Base-by-base conservation (phyloP, 1,284 basidiomycete genomes). In the Puccinia triticina region DNA sequence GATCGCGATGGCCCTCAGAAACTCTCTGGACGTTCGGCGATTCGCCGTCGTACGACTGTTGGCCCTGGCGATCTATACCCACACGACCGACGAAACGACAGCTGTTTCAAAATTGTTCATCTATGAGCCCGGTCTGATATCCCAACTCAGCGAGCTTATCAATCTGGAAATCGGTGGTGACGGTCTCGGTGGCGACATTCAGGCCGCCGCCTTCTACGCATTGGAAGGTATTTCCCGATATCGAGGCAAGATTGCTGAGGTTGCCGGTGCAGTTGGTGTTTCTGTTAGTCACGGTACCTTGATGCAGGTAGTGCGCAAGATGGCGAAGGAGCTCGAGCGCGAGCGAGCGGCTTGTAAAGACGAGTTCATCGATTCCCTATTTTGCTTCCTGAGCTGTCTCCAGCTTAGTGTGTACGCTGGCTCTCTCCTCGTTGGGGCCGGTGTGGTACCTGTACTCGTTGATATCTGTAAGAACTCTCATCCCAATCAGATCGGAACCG, bases 361-460 rank as follows among this genome's bases (percentile, higher is more conserved):
- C 84, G 91, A 94, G 0, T 93, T 95, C 84, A 90, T 95, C 55
- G 96, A 98, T 78, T 92, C 94, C 0, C 88, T 98, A 29, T 88
- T 98, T 84, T 91, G 92, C 34, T 93, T 99, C 85, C 90, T 99
- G 59, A 94, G 93, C 1, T 94, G 92, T 88, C 91, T 99, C 84
- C 92, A 94, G 18, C 92, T 93, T 26, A 92, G 94, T 85, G 90
- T 93, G 2, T 90, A 92, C 0, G 94, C 94, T 46, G 94, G 93
- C 48, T 94, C 93, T 85, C 94, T 97, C 92, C 91, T 98, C 64
- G 93, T 98, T 82, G 93, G 94, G n/a, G 96, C 97, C n/a, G 97
- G 97, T 2, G 89, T 98, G 67, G 90, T 99, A 43, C 94, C 94
- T 0, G 89, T 96, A 11, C 89, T 99, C 21, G 92, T 97, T 77